Evolutionary conservation across 108 stramenopile genomes (phyloP).

Genomic region (Seminavis robusta): DNA sequence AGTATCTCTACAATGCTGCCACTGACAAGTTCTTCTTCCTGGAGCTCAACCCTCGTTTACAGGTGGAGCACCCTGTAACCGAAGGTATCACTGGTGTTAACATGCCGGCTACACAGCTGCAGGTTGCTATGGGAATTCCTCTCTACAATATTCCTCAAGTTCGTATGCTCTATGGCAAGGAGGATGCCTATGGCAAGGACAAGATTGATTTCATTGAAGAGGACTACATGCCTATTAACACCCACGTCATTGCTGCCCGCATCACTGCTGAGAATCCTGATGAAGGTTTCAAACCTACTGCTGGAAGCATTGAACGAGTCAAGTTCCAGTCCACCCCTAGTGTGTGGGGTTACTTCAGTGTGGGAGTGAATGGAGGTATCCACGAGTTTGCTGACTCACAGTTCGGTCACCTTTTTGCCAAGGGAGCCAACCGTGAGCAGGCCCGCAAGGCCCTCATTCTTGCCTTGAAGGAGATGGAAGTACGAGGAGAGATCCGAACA

Average conservation of each 20-base stretch:
- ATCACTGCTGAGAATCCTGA: slow-evolving; percentile 99
- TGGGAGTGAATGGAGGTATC: slow-evolving; percentile 96
- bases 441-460: slow-evolving; percentile 93
- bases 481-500: slow-evolving; percentile 97
- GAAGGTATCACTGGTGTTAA: slow-evolving; percentile 90
- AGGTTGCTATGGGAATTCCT: slow-evolving; percentile 99
- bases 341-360: slow-evolving; percentile 98
- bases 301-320: slow-evolving; percentile 94
- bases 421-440: slow-evolving; percentile 91
- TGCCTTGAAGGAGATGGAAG: slow-evolving; percentile 97
- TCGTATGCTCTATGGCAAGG: slow-evolving; percentile 80
- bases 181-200: slow-evolving; percentile 68
- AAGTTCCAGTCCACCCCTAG: slow-evolving; percentile 97
- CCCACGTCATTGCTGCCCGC: slow-evolving; percentile 98
- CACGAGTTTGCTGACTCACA: slow-evolving; percentile 99
- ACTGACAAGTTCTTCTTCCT: slow-evolving; percentile 95
- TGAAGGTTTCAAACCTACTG: slow-evolving; percentile 98
- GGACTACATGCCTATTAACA: slow-evolving; percentile 76
- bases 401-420: slow-evolving; percentile 98
- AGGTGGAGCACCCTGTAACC: slow-evolving; percentile 96
- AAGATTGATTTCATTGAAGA: slow-evolving; percentile 93
- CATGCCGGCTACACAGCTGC: slow-evolving; percentile 91
- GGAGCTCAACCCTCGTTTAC: slow-evolving; percentile 99
- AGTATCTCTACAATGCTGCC: slow-evolving; percentile 95
- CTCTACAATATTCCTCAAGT: slow-evolving; percentile 91